phyloP scores from a whole-genome alignment of 2,329 filamentous ascomycete species.

The Xylaria hypoxylon region DNA sequence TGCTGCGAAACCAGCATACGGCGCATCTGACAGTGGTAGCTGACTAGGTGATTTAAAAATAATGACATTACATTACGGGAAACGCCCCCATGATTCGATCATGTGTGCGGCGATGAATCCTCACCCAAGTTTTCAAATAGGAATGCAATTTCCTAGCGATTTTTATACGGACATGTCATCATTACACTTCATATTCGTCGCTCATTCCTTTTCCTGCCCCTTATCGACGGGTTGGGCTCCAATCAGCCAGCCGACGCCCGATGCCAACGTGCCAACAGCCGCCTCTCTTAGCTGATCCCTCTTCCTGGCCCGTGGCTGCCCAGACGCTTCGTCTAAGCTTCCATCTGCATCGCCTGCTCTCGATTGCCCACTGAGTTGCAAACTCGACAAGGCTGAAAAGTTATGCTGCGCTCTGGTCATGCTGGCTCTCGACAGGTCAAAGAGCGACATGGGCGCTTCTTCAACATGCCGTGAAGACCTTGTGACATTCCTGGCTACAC shows the following conservation, averaged over 20 bases:
- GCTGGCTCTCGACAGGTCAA: constrained; percentile 72
- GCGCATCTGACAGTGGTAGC: not conserved
- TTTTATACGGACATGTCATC: not conserved
- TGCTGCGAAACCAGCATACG: not conserved
- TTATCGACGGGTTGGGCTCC: constrained; percentile 62
- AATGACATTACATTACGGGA: not conserved
- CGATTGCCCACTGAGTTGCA: constrained; percentile 59
- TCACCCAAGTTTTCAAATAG: not conserved
- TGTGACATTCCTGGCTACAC: constrained; percentile 46
- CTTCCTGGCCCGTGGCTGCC: constrained; percentile 66
- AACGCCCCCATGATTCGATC: not conserved
- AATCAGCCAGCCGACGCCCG: constrained; percentile 75
- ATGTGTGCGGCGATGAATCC: not conserved
- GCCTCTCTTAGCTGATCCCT: constrained; percentile 77
- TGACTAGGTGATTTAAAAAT: not conserved
- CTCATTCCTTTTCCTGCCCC: constrained; percentile 44
- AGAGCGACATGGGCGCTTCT: constrained; percentile 73
- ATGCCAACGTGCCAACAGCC: constrained; percentile 74
- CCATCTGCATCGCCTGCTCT: constrained; percentile 48
- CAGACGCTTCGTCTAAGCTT: constrained; percentile 46
- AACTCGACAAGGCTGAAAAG: constrained; percentile 65
- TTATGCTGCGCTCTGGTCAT: constrained; percentile 70
- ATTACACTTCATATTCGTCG: constrained; percentile 19
- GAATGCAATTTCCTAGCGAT: constrained; percentile 2
- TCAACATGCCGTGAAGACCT: constrained; percentile 51